Percentiles rank a stretch among this genome's conserved stretches.
Conservation (phyloP, 345 rosid genomes). For the Hypericum perforatum region DNA sequence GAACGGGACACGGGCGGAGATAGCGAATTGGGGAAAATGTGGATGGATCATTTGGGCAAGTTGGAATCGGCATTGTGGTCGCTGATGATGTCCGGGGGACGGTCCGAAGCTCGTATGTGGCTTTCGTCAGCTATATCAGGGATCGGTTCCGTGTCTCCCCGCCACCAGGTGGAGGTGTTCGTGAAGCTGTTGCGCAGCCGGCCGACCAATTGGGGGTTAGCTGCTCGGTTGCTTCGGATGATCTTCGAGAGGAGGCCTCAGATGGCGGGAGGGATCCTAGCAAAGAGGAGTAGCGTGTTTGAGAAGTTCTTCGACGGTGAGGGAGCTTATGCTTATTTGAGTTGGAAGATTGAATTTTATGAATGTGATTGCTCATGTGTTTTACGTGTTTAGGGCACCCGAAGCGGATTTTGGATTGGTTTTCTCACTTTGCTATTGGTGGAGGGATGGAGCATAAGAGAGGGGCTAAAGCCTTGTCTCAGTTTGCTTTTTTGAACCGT, state of each 20-base stretch:
- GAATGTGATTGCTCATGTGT: conserved; percentile 1
- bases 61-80: conserved; percentile 53
- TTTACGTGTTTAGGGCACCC: conserved; percentile 41
- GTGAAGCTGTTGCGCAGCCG: conserved; percentile 41
- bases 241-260: conserved; percentile 45
- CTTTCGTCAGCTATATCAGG: conserved; percentile 48
- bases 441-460: conserved; percentile 56
- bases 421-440: conserved; percentile 52
- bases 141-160: conserved; percentile 29
- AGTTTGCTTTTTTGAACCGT: conserved; percentile 73
- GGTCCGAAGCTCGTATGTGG: conserved; percentile 87
- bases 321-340: background rate
- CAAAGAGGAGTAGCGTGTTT: conserved; percentile 49
- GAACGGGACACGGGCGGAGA: conserved; percentile 15
- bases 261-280: conserved; percentile 44
- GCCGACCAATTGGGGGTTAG: conserved; percentile 30
- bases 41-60: conserved; percentile 36
- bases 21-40: conserved; percentile 18
- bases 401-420: conserved; percentile 51
- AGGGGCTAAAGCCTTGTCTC: conserved; percentile 85
- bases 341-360: too few species aligned
- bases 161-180: conserved; percentile 44
- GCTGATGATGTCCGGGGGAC: conserved; percentile 40
- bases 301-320: conserved; percentile 70
- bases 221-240: conserved; percentile 54